Evolutionary conservation across 2,329 filamentous ascomycete species (phyloP).

Genomic region (Aspergillus arachidicola): DNA sequence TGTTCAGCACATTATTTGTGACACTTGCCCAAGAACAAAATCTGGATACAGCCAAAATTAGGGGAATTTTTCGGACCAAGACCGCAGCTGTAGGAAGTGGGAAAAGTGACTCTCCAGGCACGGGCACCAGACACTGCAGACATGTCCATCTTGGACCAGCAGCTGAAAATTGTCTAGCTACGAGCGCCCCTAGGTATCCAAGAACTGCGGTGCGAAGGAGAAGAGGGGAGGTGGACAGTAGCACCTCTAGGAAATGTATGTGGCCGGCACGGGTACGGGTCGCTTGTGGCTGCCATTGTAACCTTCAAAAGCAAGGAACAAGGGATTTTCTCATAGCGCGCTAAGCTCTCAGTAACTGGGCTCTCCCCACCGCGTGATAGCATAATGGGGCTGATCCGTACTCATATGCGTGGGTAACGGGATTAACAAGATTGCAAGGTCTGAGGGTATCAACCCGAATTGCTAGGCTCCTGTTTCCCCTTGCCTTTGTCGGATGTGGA

Average conservation of each 20-base stretch:
- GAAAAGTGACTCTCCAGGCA: neutral
- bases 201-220: neutral
- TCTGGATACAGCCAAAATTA: neutral
- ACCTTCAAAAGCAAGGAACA: neutral
- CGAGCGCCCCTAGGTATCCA: neutral
- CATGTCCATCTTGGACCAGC: neutral
- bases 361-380: neutral
- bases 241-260: neutral
- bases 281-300: neutral
- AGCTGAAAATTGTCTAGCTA: neutral
- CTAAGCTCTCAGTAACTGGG: neutral
- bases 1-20: constrained; percentile 19
- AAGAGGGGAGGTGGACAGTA: constrained; percentile 1
- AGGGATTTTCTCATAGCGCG: neutral
- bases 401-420: neutral
- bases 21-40: neutral
- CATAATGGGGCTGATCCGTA: neutral
- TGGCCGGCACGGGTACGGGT: neutral
- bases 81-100: neutral
- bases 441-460: constrained; percentile 27
- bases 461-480: constrained; percentile 26
- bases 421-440: neutral
- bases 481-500: constrained; percentile 39
- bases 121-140: neutral
- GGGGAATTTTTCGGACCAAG: neutral